These are phyloP conservation scores for Microbotryum scabiosae DNA, from an alignment of 1,284 basidiomycete species.

Conservation along the genomic window DNA sequence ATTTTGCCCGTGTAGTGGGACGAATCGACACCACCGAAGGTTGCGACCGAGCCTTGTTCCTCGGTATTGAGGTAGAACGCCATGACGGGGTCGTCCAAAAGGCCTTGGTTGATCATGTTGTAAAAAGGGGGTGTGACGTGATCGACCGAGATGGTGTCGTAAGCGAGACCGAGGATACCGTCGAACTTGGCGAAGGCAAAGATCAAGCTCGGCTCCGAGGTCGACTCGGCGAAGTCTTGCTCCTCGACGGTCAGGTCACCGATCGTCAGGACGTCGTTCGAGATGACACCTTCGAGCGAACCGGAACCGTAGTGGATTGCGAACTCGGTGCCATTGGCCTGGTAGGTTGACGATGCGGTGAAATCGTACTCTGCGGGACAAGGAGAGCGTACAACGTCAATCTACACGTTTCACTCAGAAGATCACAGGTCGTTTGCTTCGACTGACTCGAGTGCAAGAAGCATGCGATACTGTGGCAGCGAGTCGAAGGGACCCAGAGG, in stretches of 20 bases:
- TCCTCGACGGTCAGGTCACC: conserved; percentile 70
- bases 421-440: too few relatives aligned
- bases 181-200: conserved; percentile 96
- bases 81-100: conserved; percentile 81
- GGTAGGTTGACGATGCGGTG: conserved; percentile 72
- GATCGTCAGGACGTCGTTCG: conserved; percentile 71
- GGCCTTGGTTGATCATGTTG: conserved; percentile 74
- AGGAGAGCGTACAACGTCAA: not conserved
- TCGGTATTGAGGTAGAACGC: conserved; percentile 87
- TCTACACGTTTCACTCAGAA: not conserved
- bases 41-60: conserved; percentile 79
- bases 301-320: conserved; percentile 94
- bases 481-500: conserved; percentile 81
- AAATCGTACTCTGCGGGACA: conserved; percentile 69
- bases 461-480: conserved; percentile 93
- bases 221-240: conserved; percentile 93
- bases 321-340: conserved; percentile 83
- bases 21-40: conserved; percentile 86
- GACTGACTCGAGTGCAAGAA: conserved; percentile 48
- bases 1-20: conserved; percentile 74
- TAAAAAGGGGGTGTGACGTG: conserved; percentile 92
- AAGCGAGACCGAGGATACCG: conserved; percentile 90
- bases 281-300: conserved; percentile 94
- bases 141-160: conserved; percentile 94
- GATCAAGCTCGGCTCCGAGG: conserved; percentile 90